Evolutionary conservation across 257 asterid genomes (phyloP), one percentile per base, ranked within the genome.

Genomic region (Penstemon davidsonii): DNA sequence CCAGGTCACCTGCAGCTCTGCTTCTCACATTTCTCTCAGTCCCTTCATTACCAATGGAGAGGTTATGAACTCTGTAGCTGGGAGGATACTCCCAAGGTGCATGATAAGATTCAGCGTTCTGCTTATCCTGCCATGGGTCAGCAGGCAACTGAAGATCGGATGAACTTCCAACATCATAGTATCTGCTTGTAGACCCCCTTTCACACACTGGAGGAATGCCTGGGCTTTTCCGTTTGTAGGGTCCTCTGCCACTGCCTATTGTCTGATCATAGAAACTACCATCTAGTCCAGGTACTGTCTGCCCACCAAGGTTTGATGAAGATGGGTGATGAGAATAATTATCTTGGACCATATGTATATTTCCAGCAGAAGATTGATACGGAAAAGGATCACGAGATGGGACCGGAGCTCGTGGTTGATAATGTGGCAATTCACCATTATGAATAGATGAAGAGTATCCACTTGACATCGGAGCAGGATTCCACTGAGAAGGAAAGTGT

Each of bases 201-300:
- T 83, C 92, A 68, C 82, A 73, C 68, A 75, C 67, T 54, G 84
- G 82, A 67, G 88, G 87, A 60, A 71, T 55, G 62, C 87, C 72
- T 43, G 85, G 90, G 82, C 86, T 79, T 82, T 89, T 91, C 11
- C 96, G 81, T 80, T 88, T 88, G 83, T 79, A 77, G 15, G 80
- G 81, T 55, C 95, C 92, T 78, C 91, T 80, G 60, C 79, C 62
- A 64, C 66, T 84, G 76, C 78, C 82, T 74, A 76, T 64, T 42
- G 81, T 55, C 69, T 70, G 84, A 73, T 91, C 82, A 38, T 72
- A 76, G 69, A 75, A 77, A 50, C 86, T 82, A 75, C 76, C 74
- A 62, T 86, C 87, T 63, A 68, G 78, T 43, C 82, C 86, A 43
- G 84, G 79, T 67, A 73, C 71, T 8, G 80, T 56, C 72, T 81